phyloP scores from a whole-genome alignment of 345 rosid species.

The Moricandia arvensis region DNA sequence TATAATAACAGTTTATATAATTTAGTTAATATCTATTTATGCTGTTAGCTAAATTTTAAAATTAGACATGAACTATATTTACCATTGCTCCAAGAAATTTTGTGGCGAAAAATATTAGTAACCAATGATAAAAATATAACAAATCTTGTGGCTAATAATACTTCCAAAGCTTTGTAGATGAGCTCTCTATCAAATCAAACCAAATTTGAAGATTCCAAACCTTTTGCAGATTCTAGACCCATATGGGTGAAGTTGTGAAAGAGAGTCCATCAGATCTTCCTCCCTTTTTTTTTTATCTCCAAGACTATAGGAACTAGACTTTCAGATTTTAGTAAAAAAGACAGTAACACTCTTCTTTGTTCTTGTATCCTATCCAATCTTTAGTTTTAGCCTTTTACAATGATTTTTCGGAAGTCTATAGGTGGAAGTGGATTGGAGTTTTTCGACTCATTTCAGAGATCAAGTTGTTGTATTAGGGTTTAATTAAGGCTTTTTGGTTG shows the following conservation, averaged over 20 bases:
- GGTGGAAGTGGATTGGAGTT: constrained; percentile 32
- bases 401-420: constrained; percentile 35
- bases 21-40: too few species aligned
- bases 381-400: constrained; percentile 30
- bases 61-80: too few species aligned
- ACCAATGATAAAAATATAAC: too few species aligned
- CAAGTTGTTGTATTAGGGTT: constrained; percentile 25
- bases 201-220: background rate
- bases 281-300: constrained; percentile 21
- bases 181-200: too few species aligned
- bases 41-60: too few species aligned
- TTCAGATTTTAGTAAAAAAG: background rate
- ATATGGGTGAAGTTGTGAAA: constrained; percentile 4
- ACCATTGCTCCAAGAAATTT: too few species aligned
- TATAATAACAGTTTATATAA: too few species aligned
- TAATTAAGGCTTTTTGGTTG: constrained; percentile 21
- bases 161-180: too few species aligned
- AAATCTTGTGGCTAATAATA: too few species aligned
- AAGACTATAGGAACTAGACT: constrained; percentile 36
- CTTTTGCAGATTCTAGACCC: background rate
- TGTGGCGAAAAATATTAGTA: too few species aligned
- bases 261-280: constrained; percentile 25
- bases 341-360: background rate
- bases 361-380: background rate
- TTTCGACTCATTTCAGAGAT: constrained; percentile 22